Evolutionary conservation across 2,329 filamentous ascomycete genomes (phyloP).

Genomic region (Balansia obtecta): DNA sequence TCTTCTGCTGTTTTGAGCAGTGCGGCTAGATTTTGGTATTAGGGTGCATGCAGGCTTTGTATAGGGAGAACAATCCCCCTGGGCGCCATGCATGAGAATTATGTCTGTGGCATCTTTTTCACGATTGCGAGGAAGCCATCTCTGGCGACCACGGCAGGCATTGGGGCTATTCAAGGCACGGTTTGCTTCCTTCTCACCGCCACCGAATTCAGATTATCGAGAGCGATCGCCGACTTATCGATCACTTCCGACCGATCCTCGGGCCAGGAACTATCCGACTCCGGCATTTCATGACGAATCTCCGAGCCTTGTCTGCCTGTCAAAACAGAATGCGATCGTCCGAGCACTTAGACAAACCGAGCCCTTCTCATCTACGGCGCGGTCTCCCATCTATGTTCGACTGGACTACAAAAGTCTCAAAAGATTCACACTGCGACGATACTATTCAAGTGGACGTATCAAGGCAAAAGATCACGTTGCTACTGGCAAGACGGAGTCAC

Average conservation of each 20-base stretch:
- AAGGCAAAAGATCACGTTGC: neutral
- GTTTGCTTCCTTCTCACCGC: neutral
- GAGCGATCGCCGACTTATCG: neutral
- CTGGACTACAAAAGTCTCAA: neutral
- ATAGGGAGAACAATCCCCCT: neutral
- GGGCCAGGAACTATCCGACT: neutral
- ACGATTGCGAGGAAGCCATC: constrained; percentile 23
- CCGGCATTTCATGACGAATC: neutral
- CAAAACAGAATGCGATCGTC: neutral
- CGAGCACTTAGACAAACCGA: neutral
- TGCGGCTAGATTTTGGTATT: neutral
- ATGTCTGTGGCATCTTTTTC: constrained; percentile 29
- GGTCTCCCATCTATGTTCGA: neutral
- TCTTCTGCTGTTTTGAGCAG: neutral
- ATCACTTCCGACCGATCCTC: neutral
- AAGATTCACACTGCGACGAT: neutral
- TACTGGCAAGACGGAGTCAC: neutral
- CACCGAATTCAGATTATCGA: neutral
- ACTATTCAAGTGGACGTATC: neutral
- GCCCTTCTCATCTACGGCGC: neutral
- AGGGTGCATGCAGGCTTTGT: neutral
- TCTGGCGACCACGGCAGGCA: constrained; percentile 17
- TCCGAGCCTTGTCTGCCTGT: no score
- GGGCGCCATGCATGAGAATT: constrained; percentile 26
- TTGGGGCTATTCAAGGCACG: constrained; percentile 4